Conservation (phyloP, 129 eudicot species). For the Centella asiatica region DNA sequence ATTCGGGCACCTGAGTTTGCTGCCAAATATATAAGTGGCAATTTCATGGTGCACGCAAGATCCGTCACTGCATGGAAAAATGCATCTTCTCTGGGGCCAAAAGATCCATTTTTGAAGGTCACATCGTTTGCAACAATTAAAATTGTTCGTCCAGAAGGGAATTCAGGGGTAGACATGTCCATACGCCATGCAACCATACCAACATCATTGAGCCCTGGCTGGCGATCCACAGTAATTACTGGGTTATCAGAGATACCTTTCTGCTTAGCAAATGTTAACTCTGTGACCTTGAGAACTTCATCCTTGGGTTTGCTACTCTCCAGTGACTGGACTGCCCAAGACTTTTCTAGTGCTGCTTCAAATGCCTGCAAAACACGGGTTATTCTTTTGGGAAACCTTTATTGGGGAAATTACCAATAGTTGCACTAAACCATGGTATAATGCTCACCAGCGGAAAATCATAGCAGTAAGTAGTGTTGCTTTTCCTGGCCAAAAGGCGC, state of each 20-base stretch:
- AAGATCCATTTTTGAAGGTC: slow-evolving; percentile 86
- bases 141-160: slow-evolving; percentile 75
- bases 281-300: slow-evolving; percentile 48
- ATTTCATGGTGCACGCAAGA: slow-evolving; percentile 63
- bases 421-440: not conserved
- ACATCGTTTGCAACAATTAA: slow-evolving; percentile 89
- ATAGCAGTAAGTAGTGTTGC: slow-evolving; percentile 97
- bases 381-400: not conserved
- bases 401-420: not conserved
- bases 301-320: slow-evolving; percentile 32
- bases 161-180: slow-evolving; percentile 97
- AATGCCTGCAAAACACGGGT: slow-evolving; percentile 58
- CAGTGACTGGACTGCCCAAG: slow-evolving; percentile 49
- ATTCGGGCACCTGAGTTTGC: slow-evolving; percentile 98
- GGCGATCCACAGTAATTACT: slow-evolving; percentile 51
- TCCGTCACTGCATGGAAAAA: slow-evolving; percentile 90
- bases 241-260: slow-evolving; percentile 79
- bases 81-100: slow-evolving; percentile 92
- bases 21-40: slow-evolving; percentile 87
- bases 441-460: slow-evolving; percentile 77
- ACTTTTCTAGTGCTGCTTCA: slow-evolving; percentile 62
- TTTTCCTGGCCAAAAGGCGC: slow-evolving; percentile 82
- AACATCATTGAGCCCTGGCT: slow-evolving; percentile 75
- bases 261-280: slow-evolving; percentile 61
- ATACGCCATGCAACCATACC: slow-evolving; percentile 98